Evolutionary conservation across 495 filamentous ascomycete genomes (phyloP), one percentile per base, ranked within the genome.

Genomic region (Penicillium nucicola): DNA sequence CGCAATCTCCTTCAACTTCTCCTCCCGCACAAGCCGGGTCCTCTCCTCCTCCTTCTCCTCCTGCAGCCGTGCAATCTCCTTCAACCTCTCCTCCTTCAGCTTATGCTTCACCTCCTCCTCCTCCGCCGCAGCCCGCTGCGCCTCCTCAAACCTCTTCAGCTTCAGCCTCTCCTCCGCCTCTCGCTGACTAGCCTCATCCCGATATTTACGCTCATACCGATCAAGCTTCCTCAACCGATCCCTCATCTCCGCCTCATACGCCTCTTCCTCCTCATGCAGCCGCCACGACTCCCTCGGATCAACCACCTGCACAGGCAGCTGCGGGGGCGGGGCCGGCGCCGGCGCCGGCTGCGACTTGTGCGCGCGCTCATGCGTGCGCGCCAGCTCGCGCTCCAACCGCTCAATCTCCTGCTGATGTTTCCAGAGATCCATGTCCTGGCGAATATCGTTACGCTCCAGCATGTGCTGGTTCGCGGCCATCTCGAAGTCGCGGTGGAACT

Each of bases 351-450:
- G 20, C 20, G 46, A 36, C 33, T 56, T 57, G 45, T 20, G 2
- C 5, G 52, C 34, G 6, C 11, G 23, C 22, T 69, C 68, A 18
- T 65, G 66, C 32, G 59, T 56, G 15, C 60, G 63, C 15, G 61
- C 67, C 14, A 77, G 53, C 52, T 85, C 70, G 30, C 70, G 62
- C 59, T 72, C 61, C 50, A 77, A 33, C 4, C 64, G 53, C 45
- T 77, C 70, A 25, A 77, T 71, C 56, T 79, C 77, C 53, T 66
- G 66, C 55, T 74, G 68, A 42, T 70, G 66, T 25, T 64, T 66
- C 18, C 59, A 53, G 42, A 77, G 59, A 52, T 77, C 70, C 17
- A 74, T 14, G 45, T 74, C 70, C 47, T 74, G 72, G 0, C 66
- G 64, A 11, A 58, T 39, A 49, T 77, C 67, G 35, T 65, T 68